Evolutionary conservation across 2,329 filamentous ascomycete genomes (phyloP), one percentile per base, ranked within the genome.

Genomic region (Clonostachys byssicola): DNA sequence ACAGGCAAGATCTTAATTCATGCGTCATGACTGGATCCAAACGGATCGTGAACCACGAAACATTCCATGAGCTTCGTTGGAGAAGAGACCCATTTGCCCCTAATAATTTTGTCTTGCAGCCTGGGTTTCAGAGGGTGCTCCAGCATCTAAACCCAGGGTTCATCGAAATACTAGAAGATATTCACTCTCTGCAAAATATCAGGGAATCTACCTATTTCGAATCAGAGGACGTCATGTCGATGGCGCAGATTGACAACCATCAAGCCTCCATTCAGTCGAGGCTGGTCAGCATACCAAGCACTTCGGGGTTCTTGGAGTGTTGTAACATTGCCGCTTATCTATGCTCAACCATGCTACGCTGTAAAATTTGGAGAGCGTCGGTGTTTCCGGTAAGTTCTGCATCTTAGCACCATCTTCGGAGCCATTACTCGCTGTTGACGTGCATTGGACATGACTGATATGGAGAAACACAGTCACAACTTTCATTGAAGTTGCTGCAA

Each of bases 1-100:
- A 46, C 9, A 73, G 69, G 70, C 69, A 72, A 54, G 71, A 73
- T 42, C 50, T 73, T 42, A 70, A 73, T 49, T 60, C 64, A 1
- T 64, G 65, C 0, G 50, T 73, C 17, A 45, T 73, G 48, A 57
- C 66, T 16, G 67, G 67, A 0, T 68, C 69, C 1, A 58, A 36
- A 3, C 70, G 68, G 1, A 57, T 71, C 7, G 60, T 71, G 16
- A 53, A 67, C 43, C 68, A 73, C 47, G 65, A 52, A 3, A 72
- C 67, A 0, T 73, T 73, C 33, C 12, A 59, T 2, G 71, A 73
- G 48, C 61, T 73, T 13, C 54, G 56, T 0, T 73, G 70, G 70
- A 56, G 12, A 40, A 56, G 70, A 56, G 60, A 71, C 46, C 47
- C 58, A 2, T 61, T 66, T 14, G 36, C 58, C 0, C 49, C 59